A percentile compares a stretch with the other conserved stretches of the same genome.
Evolutionary conservation across 164 flowering plant species (phyloP).

Genomic region (Liriodendron chinense): DNA sequence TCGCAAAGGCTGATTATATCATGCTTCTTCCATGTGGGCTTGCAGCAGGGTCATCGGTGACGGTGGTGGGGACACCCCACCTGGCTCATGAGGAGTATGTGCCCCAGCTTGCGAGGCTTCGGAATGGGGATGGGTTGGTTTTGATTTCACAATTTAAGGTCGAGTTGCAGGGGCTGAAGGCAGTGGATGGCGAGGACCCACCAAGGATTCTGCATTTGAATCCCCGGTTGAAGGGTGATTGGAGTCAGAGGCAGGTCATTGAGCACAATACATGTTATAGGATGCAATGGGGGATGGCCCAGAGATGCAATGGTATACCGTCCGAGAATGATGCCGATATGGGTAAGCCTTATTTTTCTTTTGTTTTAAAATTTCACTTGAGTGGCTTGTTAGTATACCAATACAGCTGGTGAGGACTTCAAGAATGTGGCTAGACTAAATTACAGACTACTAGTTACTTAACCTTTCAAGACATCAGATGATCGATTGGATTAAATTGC

Average conservation of each 20-base stretch:
- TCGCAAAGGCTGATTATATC: conserved; percentile 36
- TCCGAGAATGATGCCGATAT: conserved; percentile 65
- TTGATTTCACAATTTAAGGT: conserved; percentile 86
- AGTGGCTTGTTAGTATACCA: not conserved
- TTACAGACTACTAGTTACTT: not conserved
- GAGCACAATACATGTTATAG: conserved; percentile 97
- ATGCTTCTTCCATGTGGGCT: conserved; percentile 96
- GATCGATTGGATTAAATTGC: not conserved
- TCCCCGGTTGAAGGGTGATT: conserved; percentile 82
- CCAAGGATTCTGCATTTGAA: conserved; percentile 92
- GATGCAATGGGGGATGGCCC: conserved; percentile 95
- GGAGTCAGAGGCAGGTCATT: conserved; percentile 80
- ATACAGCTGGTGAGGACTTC: not conserved
- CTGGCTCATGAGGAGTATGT: conserved; percentile 72
- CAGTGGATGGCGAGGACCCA: conserved; percentile 93
- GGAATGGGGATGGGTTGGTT: conserved; percentile 36
- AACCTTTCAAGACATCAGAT: not conserved
- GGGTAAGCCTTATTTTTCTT: conserved; percentile 36
- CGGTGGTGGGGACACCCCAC: conserved; percentile 82
- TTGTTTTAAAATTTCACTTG: not conserved
- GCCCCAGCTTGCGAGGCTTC: conserved; percentile 51
- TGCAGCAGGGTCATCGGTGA: conserved; percentile 87
- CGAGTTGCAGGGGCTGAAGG: conserved; percentile 87
- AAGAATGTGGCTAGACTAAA: not conserved
- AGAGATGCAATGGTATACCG: conserved; percentile 83